phyloP scores from a whole-genome alignment of 345 rosid genomes.

The Litchi chinensis region DNA sequence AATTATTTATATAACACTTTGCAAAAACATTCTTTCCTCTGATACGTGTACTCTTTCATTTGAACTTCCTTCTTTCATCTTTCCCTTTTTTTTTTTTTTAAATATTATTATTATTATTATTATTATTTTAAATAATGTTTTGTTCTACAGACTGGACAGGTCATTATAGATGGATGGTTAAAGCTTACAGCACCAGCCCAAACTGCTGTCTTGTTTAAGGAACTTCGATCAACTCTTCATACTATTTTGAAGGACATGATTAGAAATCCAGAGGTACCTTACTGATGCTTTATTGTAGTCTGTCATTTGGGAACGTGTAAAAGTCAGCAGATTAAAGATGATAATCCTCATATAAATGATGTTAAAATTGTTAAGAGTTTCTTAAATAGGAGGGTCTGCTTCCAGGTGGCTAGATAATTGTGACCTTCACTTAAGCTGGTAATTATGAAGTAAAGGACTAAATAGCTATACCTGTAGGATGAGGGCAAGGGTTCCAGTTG shows the following conservation, averaged over 20 bases:
- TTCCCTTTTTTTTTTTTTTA: neutral
- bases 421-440: neutral
- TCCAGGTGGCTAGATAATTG: neutral
- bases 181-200: slow-evolving; percentile 89
- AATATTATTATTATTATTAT: too few species aligned
- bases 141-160: slow-evolving; percentile 58
- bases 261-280: slow-evolving; percentile 70
- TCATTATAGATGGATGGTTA: slow-evolving; percentile 81
- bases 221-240: slow-evolving; percentile 73
- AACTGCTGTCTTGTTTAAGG: slow-evolving; percentile 89
- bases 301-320: neutral
- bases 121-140: neutral
- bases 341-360: neutral
- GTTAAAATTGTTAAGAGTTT: neutral
- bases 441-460: neutral
- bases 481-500: neutral
- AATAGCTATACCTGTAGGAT: neutral
- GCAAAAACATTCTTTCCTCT: neutral
- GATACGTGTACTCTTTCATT: too few species aligned
- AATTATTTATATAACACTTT: neutral
- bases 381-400: neutral
- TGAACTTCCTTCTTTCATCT: too few species aligned
- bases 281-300: neutral
- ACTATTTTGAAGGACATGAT: slow-evolving; percentile 67
- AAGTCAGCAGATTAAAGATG: neutral